These are phyloP conservation scores for Sugiyamaella novakii DNA, from an alignment of 1,139 yeast genomes.

Conservation along the genomic window DNA sequence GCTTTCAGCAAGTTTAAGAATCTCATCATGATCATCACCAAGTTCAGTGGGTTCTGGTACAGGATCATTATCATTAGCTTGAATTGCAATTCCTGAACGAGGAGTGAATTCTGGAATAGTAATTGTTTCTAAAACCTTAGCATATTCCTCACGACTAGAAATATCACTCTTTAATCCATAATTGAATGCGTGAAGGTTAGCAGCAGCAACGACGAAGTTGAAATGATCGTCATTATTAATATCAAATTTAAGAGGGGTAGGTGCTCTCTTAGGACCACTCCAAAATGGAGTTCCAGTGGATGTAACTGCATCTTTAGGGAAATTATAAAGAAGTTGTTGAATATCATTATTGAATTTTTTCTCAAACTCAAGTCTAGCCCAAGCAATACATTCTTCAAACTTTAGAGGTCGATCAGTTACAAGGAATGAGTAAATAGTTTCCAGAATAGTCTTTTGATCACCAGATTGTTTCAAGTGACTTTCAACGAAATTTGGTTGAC, in stretches of 20 bases:
- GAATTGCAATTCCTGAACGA: slow-evolving; percentile 73
- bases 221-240: slow-evolving; percentile 74
- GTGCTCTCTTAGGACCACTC: slow-evolving; percentile 98
- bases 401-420: slow-evolving; percentile 76
- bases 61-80: slow-evolving; percentile 71
- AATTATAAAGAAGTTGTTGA: slow-evolving; percentile 84
- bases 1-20: slow-evolving; percentile 60
- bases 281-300: slow-evolving; percentile 93
- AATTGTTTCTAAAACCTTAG: slow-evolving; percentile 53
- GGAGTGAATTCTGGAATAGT: slow-evolving; percentile 72
- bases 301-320: slow-evolving; percentile 91
- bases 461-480: slow-evolving; percentile 87
- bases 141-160: slow-evolving; percentile 44
- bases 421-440: slow-evolving; percentile 71
- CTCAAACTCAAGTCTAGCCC: slow-evolving; percentile 95
- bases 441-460: slow-evolving; percentile 84
- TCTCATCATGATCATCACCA: slow-evolving; percentile 57
- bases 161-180: slow-evolving; percentile 61
- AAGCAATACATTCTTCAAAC: slow-evolving; percentile 89
- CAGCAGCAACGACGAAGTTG: slow-evolving; percentile 83
- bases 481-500: slow-evolving; percentile 93
- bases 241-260: slow-evolving; percentile 78
- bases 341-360: slow-evolving; percentile 81
- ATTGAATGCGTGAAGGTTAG: slow-evolving; percentile 85
- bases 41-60: slow-evolving; percentile 27